Evolutionary conservation across 2,329 filamentous ascomycete genomes (phyloP).

Genomic region (Myriosclerotinia curreyana): DNA sequence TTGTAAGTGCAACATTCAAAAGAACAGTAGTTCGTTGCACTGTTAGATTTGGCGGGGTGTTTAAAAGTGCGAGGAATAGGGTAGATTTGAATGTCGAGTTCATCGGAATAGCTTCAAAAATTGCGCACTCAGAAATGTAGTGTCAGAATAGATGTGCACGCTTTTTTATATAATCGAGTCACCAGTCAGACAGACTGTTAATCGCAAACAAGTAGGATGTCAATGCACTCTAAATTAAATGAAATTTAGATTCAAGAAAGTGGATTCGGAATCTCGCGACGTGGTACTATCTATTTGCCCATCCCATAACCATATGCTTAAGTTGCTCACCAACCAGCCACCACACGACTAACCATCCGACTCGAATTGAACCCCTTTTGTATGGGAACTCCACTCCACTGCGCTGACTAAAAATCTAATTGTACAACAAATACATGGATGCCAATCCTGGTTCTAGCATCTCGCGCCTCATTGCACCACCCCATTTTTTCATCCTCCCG

Average conservation of each 20-base stretch:
- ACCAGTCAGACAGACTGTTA: too few species aligned
- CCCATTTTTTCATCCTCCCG: neutral
- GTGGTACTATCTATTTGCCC: constrained; percentile 25
- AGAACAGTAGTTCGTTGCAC: too few species aligned
- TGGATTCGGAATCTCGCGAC: neutral
- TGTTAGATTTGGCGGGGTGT: too few species aligned
- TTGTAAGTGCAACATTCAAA: too few species aligned
- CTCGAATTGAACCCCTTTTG: too few species aligned
- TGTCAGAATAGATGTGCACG: too few species aligned
- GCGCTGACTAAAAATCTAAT: constrained; percentile 4
- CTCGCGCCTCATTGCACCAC: neutral
- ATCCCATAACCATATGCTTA: constrained; percentile 25
- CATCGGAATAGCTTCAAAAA: too few species aligned
- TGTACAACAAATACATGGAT: constrained; percentile 13
- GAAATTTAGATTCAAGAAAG: neutral
- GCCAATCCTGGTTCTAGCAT: constrained; percentile 3
- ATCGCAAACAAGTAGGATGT: neutral
- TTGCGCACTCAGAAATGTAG: too few species aligned
- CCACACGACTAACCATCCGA: neutral
- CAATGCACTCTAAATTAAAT: neutral
- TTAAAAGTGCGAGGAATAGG: too few species aligned
- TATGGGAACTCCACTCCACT: neutral
- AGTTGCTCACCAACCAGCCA: neutral
- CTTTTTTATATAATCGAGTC: too few species aligned
- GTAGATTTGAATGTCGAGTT: too few species aligned